phyloP scores from a whole-genome alignment of 148 eudicot genomes.

The Cornus florida region DNA sequence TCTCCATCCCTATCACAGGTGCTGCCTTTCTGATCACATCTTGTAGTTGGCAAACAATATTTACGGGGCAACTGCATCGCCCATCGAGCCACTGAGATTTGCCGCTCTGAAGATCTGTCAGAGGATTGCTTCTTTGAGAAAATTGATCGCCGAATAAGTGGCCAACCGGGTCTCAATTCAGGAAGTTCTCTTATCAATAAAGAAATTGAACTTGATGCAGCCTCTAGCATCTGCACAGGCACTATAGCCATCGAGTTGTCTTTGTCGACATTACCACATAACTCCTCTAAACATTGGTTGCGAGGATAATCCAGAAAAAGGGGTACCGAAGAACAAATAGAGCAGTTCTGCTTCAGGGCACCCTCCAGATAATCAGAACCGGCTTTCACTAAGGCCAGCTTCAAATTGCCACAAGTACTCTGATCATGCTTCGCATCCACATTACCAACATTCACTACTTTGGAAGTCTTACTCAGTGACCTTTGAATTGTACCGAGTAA shows the following conservation, averaged over 20 bases:
- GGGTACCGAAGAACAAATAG: not conserved
- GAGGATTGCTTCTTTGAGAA: conserved; percentile 27
- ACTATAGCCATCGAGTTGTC: conserved; percentile 66
- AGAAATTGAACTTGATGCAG: conserved; percentile 29
- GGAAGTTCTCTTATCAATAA: conserved; percentile 34
- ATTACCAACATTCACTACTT: conserved; percentile 23
- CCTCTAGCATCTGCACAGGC: conserved; percentile 49
- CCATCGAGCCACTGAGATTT: conserved; percentile 67
- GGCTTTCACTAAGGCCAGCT: conserved; percentile 10
- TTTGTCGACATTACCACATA: conserved; percentile 21
- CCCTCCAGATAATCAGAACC: conserved; percentile 15
- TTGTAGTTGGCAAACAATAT: conserved; percentile 20
- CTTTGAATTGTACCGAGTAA: conserved; percentile 56
- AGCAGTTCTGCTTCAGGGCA: conserved; percentile 2
- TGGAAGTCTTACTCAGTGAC: conserved; percentile 42
- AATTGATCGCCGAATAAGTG: conserved; percentile 49
- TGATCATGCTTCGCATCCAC: conserved; percentile 8
- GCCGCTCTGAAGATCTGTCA: conserved; percentile 29
- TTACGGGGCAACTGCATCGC: conserved; percentile 55
- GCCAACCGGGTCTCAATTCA: conserved; percentile 60
- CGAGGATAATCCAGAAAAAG: not conserved
- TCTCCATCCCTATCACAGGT: conserved; percentile 23
- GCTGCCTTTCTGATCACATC: conserved; percentile 22
- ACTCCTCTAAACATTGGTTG: conserved; percentile 1
- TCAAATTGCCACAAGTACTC: conserved; percentile 14